A percentile compares a stretch with the other conserved stretches of the same genome.
phyloP scores from a whole-genome alignment of 495 filamentous ascomycete species.

The Penicillium egyptiacum region DNA sequence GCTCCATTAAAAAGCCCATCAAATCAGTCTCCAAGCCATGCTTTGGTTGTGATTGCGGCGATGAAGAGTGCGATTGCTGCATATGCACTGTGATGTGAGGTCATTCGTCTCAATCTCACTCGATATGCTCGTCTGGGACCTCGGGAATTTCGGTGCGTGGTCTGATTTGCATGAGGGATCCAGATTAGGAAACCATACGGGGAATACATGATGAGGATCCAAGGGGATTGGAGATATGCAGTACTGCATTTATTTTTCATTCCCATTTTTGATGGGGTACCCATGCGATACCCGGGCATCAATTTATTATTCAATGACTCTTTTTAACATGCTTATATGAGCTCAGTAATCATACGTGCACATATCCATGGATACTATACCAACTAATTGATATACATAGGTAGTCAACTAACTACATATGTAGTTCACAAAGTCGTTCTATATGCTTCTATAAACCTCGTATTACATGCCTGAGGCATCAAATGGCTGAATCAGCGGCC shows the following conservation, averaged over 20 bases:
- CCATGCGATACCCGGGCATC: neutral
- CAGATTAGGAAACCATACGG: neutral
- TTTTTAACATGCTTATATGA: neutral
- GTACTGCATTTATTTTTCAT: neutral
- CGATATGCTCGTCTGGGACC: neutral
- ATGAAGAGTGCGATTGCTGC: constrained; percentile 47
- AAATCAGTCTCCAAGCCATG: constrained; percentile 46
- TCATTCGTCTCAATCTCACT: neutral
- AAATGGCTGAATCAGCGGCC: constrained; percentile 4
- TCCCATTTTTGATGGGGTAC: neutral
- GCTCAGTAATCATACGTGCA: no score
- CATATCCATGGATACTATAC: neutral
- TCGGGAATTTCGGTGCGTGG: neutral
- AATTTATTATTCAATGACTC: neutral
- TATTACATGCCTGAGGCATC: neutral
- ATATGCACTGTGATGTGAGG: constrained; percentile 48
- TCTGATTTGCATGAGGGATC: neutral
- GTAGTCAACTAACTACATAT: no score
- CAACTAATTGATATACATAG: neutral
- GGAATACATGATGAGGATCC: neutral
- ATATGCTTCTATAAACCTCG: neutral
- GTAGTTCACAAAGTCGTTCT: no score
- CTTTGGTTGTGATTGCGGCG: constrained; percentile 48
- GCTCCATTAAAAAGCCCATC: constrained; percentile 43
- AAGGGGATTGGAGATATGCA: neutral